Conservation (phyloP, 495 filamentous ascomycete species). For the Penicillium mononematosum region DNA sequence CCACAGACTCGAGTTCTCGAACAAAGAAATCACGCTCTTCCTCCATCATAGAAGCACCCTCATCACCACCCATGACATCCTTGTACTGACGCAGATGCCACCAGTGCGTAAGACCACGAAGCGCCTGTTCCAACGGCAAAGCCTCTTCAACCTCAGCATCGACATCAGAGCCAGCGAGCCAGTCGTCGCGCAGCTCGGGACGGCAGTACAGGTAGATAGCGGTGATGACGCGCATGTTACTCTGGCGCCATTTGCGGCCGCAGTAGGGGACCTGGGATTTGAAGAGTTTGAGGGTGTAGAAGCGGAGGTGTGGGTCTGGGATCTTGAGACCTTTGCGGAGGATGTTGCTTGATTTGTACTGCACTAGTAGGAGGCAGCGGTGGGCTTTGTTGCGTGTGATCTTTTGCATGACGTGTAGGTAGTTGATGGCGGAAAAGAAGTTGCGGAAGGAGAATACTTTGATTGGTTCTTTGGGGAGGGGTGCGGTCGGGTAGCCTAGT, state of each 20-base stretch:
- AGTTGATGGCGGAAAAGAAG: conserved; percentile 91
- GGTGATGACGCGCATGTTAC: conserved; percentile 98
- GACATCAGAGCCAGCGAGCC: conserved; percentile 86
- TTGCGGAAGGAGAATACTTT: conserved; percentile 89
- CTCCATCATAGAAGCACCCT: conserved; percentile 54
- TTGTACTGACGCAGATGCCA: conserved; percentile 81
- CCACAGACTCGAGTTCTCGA: conserved; percentile 83
- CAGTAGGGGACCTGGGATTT: conserved; percentile 98
- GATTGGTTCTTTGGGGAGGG: conserved; percentile 72
- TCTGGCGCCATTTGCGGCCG: conserved; percentile 95
- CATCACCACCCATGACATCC: conserved; percentile 72
- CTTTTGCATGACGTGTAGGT: conserved; percentile 93
- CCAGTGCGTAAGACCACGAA: conserved; percentile 87
- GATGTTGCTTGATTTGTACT: conserved; percentile 89
- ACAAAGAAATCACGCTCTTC: conserved; percentile 89
- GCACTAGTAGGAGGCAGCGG: conserved; percentile 85
- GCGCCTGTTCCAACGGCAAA: conserved; percentile 82
- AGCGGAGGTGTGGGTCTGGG: conserved; percentile 79
- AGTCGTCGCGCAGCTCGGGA: conserved; percentile 91
- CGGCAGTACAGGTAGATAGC: conserved; percentile 91
- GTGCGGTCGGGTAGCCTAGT: conserved; percentile 68
- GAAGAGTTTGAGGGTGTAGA: conserved; percentile 96
- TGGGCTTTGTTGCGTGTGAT: conserved; percentile 93
- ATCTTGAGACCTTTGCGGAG: conserved; percentile 87
- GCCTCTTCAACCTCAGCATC: conserved; percentile 92